Conservation (phyloP, 1,139 yeast genomes). For the Arxiozyma telluris region DNA sequence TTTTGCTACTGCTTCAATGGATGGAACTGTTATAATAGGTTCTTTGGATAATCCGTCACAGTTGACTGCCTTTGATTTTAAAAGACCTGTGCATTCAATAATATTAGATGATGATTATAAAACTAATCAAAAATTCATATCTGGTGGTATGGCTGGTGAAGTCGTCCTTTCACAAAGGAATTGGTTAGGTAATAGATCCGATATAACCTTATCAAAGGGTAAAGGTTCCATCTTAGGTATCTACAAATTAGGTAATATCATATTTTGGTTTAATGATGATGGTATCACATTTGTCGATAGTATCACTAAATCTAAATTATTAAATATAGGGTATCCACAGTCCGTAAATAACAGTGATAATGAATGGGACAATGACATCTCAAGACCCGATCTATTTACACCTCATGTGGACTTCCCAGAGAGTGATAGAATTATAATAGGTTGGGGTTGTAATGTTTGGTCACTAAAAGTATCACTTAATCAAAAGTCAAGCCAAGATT, state of each 20-base stretch:
- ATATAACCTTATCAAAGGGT: conserved; percentile 50
- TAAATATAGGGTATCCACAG: conserved; percentile 48
- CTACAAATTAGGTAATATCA: conserved; percentile 48
- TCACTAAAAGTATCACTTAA: conserved; percentile 41
- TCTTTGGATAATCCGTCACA: conserved; percentile 50
- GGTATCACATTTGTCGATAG: conserved; percentile 61
- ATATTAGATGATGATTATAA: conserved; percentile 65
- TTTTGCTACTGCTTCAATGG: conserved; percentile 85
- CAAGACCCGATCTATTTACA: conserved; percentile 73
- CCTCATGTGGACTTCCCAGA: conserved; percentile 69
- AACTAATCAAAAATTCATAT: conserved; percentile 54
- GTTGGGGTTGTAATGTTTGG: conserved; percentile 83
- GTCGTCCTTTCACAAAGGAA: conserved; percentile 65
- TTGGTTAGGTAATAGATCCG: conserved; percentile 81
- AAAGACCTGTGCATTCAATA: conserved; percentile 82
- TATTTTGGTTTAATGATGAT: conserved; percentile 78
- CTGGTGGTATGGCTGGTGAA: conserved; percentile 90
- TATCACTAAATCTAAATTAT: conserved; percentile 38
- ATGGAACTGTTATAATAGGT: conserved; percentile 84
- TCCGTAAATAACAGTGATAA: conserved; percentile 34
- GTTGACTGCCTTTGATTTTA: conserved; percentile 68
- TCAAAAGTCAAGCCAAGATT: conserved; percentile 4
- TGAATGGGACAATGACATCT: conserved; percentile 31
- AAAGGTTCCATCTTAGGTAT: conserved; percentile 70
- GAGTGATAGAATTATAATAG: conserved; percentile 58